Evolutionary conservation across 208 protist species (phyloP).

Genomic region (Trypanosoma brucei): DNA sequence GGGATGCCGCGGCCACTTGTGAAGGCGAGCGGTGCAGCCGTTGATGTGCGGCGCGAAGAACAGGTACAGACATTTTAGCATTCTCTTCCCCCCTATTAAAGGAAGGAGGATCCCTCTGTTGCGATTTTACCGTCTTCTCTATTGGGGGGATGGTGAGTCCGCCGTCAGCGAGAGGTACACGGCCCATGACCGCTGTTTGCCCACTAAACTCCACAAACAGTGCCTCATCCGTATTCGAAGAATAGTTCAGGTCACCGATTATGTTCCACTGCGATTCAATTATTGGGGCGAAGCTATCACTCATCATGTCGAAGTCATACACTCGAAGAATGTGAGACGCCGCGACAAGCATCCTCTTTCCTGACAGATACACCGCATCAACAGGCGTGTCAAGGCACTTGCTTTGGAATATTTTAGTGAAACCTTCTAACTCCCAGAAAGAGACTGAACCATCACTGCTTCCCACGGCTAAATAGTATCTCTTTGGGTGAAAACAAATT

Average conservation of each 20-base stretch:
- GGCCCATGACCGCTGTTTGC: conserved; percentile 36
- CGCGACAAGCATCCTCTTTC: conserved; percentile 55
- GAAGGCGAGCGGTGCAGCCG: background rate
- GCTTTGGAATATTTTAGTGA: conserved; percentile 52
- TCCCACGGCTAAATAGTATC: conserved; percentile 61
- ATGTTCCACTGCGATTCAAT: conserved; percentile 65
- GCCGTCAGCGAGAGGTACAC: conserved; percentile 24
- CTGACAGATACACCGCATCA: conserved; percentile 61
- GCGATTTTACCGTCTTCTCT: background rate
- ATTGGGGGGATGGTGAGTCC: background rate
- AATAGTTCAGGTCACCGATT: conserved; percentile 60
- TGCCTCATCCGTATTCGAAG: conserved; percentile 50
- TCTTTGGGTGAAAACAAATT: conserved; percentile 75
- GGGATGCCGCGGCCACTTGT: background rate
- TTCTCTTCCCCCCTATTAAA: background rate
- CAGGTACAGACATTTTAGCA: background rate
- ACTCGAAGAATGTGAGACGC: conserved; percentile 44
- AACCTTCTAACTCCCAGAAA: conserved; percentile 69
- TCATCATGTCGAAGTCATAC: conserved; percentile 48
- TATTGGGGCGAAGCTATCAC: conserved; percentile 26
- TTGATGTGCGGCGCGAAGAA: background rate
- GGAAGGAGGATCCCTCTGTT: background rate
- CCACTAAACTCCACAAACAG: conserved; percentile 66
- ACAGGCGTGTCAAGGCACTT: conserved; percentile 40
- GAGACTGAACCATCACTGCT: conserved; percentile 74